These are phyloP conservation scores for Smittium culicis DNA, from an alignment of 371 early-diverging fungal genomes.

Conservation along the genomic window DNA sequence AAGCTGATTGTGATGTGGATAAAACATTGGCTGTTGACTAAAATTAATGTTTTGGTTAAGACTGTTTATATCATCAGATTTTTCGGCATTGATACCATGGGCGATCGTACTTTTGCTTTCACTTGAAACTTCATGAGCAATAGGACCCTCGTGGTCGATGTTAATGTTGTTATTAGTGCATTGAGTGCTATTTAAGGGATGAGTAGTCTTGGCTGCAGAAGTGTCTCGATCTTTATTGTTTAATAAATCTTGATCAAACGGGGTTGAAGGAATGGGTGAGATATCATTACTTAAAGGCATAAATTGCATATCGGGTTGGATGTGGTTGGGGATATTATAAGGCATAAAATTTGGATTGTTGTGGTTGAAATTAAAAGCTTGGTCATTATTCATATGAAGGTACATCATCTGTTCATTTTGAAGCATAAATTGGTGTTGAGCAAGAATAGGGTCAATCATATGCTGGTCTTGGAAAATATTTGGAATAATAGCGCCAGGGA, in stretches of 20 bases:
- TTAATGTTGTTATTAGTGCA: background rate
- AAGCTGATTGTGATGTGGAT: background rate
- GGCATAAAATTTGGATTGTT: background rate
- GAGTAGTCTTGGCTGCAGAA: background rate
- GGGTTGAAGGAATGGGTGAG: background rate
- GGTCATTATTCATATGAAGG: background rate
- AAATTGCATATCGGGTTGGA: background rate
- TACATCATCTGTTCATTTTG: background rate
- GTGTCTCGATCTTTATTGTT: too few relatives aligned
- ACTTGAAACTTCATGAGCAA: background rate
- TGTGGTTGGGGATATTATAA: background rate
- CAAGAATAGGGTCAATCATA: background rate
- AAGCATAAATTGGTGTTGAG: background rate
- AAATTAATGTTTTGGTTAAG: background rate
- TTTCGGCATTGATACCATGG: too few relatives aligned
- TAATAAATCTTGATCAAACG: too few relatives aligned
- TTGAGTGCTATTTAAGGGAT: background rate
- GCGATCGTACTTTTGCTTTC: too few relatives aligned
- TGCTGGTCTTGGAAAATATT: background rate
- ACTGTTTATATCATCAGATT: background rate
- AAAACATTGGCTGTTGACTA: background rate
- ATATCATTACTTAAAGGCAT: background rate
- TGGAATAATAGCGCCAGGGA: background rate
- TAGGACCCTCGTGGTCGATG: background rate
- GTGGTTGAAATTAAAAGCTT: background rate